Evolutionary conservation across 768 basidiomycete genomes (phyloP).

Genomic region (Pholiota microspora): DNA sequence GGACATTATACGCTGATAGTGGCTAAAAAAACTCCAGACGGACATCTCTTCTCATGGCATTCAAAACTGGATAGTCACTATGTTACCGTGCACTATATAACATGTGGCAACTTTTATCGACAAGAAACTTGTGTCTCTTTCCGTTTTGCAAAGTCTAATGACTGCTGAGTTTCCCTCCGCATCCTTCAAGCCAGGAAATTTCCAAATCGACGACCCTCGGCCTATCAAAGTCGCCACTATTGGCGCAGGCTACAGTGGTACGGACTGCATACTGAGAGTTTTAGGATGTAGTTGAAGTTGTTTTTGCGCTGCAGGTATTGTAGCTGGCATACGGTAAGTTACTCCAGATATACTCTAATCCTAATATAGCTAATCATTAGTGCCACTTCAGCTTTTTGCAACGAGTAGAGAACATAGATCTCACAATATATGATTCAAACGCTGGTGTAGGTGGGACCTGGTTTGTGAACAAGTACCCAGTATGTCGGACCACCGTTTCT

Average conservation of each 20-base stretch:
- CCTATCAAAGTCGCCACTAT: conserved; percentile 55
- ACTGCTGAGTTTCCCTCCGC: conserved; percentile 8
- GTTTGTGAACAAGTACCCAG: conserved; percentile 56
- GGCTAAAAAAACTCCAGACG: too few species aligned
- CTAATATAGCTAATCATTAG: too few species aligned
- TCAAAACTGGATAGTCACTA: neutral
- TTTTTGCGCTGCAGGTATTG: conserved; percentile 35
- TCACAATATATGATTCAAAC: conserved; percentile 60
- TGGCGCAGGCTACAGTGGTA: conserved; percentile 60
- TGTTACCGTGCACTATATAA: neutral
- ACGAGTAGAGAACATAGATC: conserved; percentile 47
- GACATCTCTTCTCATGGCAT: neutral
- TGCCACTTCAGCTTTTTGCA: conserved; percentile 50
- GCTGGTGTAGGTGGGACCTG: conserved; percentile 63
- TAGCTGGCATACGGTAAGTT: conserved; percentile 51
- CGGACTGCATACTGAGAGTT: conserved; percentile 6
- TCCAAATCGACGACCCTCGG: conserved; percentile 50
- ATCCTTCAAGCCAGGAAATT: conserved; percentile 32
- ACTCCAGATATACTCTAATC: too few species aligned
- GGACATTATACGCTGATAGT: too few species aligned
- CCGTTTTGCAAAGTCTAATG: too few species aligned
- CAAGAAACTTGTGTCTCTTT: neutral
- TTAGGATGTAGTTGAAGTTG: neutral
- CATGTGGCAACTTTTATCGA: neutral
- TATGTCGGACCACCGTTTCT: conserved; percentile 1